Evolutionary conservation across 2,329 filamentous ascomycete species (phyloP).

Genomic region (Akanthomyces muscarius): DNA sequence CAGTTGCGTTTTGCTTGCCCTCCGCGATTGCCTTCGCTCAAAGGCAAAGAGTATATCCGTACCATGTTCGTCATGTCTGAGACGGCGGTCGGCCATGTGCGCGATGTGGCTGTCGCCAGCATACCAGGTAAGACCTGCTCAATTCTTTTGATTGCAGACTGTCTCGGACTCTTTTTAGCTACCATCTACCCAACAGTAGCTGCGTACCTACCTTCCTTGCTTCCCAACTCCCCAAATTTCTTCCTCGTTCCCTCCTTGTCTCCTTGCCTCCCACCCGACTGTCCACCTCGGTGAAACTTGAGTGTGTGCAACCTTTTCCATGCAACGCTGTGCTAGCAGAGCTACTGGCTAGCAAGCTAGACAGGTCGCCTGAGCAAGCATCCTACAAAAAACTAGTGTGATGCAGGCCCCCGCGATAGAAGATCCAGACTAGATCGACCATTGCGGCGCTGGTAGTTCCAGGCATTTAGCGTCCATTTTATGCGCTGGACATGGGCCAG

Average conservation of each 20-base stretch:
- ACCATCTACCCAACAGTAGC: too few relatives aligned
- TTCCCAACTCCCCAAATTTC: too few relatives aligned
- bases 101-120: not conserved
- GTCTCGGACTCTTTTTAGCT: not conserved
- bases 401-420: slow-evolving; percentile 6
- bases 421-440: slow-evolving; percentile 14
- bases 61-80: not conserved
- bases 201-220: too few relatives aligned
- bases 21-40: not conserved
- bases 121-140: slow-evolving; percentile 6
- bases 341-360: not conserved
- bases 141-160: not conserved
- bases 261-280: not conserved
- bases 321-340: not conserved
- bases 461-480: not conserved
- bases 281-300: not conserved
- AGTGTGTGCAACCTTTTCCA: not conserved
- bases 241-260: not conserved
- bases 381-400: slow-evolving; percentile 5
- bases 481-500: not conserved
- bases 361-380: not conserved
- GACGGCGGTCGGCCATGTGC: not conserved
- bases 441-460: slow-evolving; percentile 3
- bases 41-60: not conserved
- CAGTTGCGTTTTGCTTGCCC: not conserved